Conservation (phyloP, 768 basidiomycete species). For the Lactifluus subvellereus region DNA sequence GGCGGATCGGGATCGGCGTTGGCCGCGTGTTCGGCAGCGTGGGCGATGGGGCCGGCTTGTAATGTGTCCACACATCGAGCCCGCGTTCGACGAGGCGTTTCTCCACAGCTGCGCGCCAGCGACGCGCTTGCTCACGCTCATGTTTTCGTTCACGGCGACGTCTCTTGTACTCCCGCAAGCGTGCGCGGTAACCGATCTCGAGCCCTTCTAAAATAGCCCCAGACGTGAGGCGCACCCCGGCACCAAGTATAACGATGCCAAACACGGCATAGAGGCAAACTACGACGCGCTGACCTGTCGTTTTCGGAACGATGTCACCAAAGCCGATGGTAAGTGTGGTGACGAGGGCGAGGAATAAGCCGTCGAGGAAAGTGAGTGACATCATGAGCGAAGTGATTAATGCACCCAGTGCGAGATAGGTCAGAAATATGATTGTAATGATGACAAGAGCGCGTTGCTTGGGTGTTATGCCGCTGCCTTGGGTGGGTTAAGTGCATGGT, state of each 20-base stretch:
- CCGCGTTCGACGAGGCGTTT: constrained; percentile 51
- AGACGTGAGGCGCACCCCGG: constrained; percentile 28
- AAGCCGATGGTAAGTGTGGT: constrained; percentile 67
- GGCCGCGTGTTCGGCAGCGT: constrained; percentile 7
- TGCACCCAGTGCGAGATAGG: constrained; percentile 69
- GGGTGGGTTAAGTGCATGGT: constrained; percentile 10
- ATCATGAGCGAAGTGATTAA: constrained; percentile 51
- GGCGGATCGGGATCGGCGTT: constrained; percentile 18
- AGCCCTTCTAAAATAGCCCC: constrained; percentile 71
- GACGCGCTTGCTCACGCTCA: constrained; percentile 41
- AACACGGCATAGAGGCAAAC: constrained; percentile 51
- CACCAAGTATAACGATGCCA: constrained; percentile 56
- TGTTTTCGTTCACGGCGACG: constrained; percentile 40
- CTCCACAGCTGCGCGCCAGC: constrained; percentile 59
- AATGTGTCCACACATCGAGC: constrained; percentile 49
- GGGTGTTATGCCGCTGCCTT: constrained; percentile 74
- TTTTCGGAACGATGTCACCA: constrained; percentile 62
- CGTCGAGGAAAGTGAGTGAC: constrained; percentile 58
- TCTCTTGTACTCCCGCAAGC: constrained; percentile 42
- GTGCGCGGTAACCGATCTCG: constrained; percentile 56
- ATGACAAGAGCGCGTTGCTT: constrained; percentile 79
- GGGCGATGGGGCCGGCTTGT: constrained; percentile 3
- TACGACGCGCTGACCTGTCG: constrained; percentile 51
- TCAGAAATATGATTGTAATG: constrained; percentile 65
- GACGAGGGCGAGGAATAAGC: constrained; percentile 71